Base-by-base conservation (phyloP, 2,329 filamentous ascomycete species). In the Teratosphaeria gauchensis region DNA sequence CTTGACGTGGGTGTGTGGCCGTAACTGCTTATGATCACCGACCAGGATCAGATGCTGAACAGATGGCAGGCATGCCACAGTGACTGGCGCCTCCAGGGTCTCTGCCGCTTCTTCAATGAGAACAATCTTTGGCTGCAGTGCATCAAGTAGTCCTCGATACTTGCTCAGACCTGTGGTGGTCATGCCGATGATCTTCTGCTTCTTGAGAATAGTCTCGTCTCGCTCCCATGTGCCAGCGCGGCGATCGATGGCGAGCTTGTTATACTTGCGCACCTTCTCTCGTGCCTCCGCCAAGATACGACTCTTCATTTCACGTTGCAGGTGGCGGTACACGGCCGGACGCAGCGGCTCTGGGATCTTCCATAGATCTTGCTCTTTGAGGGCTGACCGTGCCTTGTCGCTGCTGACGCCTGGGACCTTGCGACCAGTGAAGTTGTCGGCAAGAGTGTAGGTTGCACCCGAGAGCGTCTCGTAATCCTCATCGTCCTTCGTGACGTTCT, bases 91-190 rank as follows among this genome's bases (percentile, higher is more conserved):
- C 68, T 89, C 87, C 5, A 85, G 80, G 0, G 86, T 88, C 69
- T 95, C 89, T 0, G 89, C 90, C 0, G 88, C 87, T 74, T 94
- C 87, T 75, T 94, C 88, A 54, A 95, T 85, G 42, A 95, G 74
- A 14, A 92, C 78, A 3, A 89, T 78, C 28, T 78, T 82, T 0
- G 90, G 88, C 31, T 81, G 77, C 4, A 92, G 69, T 1, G 82
- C 82, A 0, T 84, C 78, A 24, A 95, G 76, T 1, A 92, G 76
- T 0, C 81, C 82, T 3, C 89, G 84, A 61, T 94, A 92, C 65
- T 95, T 95, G 72, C 85, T 86, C 8, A 95, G 70, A 0, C 90
- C 89, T 0, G 90, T 95, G 0, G 88, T 91, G 0, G 90, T 95
- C 77, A 86, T 80, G 8, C 84, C 84, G 56, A 87, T 79, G 30